Evolutionary conservation across 2,329 filamentous ascomycete genomes (phyloP).

Genomic region (Alternaria viburni): DNA sequence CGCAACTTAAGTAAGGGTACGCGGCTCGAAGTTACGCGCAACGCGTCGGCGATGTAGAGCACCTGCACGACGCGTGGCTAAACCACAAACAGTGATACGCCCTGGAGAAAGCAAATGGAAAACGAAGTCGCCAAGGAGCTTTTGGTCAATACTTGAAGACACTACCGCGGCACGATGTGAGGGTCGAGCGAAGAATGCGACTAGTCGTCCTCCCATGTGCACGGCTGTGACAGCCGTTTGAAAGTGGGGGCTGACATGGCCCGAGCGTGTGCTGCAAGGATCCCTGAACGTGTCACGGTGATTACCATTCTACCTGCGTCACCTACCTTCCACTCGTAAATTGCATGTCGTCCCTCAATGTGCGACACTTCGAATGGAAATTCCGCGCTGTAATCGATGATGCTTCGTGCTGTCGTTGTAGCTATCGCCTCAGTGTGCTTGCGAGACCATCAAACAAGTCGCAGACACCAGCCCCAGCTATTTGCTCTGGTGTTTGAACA

Average conservation of each 20-base stretch:
- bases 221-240: not conserved
- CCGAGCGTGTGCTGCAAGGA: not conserved
- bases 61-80: not conserved
- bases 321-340: not conserved
- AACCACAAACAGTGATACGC: not conserved
- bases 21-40: not conserved
- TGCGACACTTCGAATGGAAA: not conserved
- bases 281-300: not conserved
- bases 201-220: not conserved
- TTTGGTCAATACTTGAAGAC: not conserved
- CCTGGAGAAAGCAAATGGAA: not conserved
- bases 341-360: not conserved
- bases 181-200: not conserved
- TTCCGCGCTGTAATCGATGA: not conserved
- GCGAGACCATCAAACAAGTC: not conserved
- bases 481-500: not conserved
- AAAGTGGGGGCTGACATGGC: not conserved
- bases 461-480: not conserved
- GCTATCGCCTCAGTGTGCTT: too few species aligned
- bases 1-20: not conserved
- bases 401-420: not conserved
- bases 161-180: not conserved
- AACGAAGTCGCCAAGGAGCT: not conserved
- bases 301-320: not conserved
- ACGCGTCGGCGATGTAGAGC: not conserved